A percentile compares a stretch with the other conserved stretches of the same genome.
Conservation (phyloP, 768 basidiomycete species). For the Phanerodontia chrysosporium region DNA sequence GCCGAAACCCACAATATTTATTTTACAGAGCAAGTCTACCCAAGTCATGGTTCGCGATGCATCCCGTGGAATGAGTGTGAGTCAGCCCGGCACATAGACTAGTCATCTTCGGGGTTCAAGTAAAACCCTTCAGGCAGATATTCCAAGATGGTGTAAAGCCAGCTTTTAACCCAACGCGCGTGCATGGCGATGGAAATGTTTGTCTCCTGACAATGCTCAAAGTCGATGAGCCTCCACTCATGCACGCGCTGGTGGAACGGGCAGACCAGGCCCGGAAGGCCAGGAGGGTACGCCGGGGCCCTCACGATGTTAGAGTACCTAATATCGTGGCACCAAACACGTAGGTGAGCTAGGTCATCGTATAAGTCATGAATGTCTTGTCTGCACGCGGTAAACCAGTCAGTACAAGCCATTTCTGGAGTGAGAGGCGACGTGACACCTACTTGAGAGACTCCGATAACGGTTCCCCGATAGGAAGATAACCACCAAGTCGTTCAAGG, state of each 20-base stretch:
- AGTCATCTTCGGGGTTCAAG: neutral
- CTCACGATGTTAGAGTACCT: neutral
- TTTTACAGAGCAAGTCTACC: too few species aligned
- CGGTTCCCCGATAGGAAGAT: neutral
- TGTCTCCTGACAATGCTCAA: neutral
- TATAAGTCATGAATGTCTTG: neutral
- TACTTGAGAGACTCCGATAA: neutral
- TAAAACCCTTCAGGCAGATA: neutral
- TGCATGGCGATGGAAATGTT: neutral
- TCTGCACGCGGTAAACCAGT: neutral
- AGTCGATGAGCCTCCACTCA: neutral
- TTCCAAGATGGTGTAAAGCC: too few species aligned
- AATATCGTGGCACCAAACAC: neutral
- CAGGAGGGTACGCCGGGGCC: neutral
- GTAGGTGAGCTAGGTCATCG: neutral
- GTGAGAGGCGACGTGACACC: neutral
- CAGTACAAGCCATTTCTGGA: neutral
- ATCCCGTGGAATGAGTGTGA: too few species aligned
- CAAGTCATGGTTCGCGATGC: too few species aligned
- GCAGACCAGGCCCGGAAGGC: neutral
- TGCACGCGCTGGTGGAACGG: neutral
- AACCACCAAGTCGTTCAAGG: neutral
- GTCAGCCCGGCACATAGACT: too few species aligned
- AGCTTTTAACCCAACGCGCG: too few species aligned
- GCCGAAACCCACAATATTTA: too few species aligned